Conservation (phyloP, 768 basidiomycete genomes). For the Lentinula aciculospora region DNA sequence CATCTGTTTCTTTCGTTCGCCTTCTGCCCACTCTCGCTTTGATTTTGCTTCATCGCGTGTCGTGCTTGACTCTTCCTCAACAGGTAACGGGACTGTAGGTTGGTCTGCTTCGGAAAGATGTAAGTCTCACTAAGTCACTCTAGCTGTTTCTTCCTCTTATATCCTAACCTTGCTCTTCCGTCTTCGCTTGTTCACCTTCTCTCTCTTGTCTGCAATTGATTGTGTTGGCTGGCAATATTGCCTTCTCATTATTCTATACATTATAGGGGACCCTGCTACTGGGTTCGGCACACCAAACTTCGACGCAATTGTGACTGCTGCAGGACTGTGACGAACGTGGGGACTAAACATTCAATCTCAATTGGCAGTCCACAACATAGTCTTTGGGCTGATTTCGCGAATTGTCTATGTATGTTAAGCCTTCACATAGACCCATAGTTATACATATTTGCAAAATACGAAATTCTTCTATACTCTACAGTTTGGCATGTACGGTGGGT, state of each 20-base stretch:
- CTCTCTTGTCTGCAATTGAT: no score
- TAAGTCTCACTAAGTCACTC: not conserved
- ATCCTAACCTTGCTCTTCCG: not conserved
- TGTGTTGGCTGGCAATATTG: not conserved
- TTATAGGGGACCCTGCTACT: not conserved
- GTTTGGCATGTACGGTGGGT: no score
- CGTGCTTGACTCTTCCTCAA: not conserved
- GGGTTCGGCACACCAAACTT: constrained; percentile 3
- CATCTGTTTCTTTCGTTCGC: not conserved
- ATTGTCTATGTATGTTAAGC: no score
- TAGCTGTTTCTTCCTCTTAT: not conserved
- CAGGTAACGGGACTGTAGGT: not conserved
- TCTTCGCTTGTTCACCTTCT: no score
- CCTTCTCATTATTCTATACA: not conserved
- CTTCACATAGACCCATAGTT: no score
- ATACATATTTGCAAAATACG: no score
- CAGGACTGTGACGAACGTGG: not conserved
- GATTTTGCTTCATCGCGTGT: not conserved
- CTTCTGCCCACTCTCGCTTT: not conserved
- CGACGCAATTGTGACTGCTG: not conserved
- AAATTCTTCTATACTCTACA: no score
- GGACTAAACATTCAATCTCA: no score
- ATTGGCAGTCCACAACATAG: no score
- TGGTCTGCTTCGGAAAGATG: not conserved
- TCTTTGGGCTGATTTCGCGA: no score